Percentiles rank a stretch among this genome's conserved stretches.
These are phyloP conservation scores for Neonectria faginata DNA, from an alignment of 2,329 filamentous ascomycete genomes.

Conservation along the genomic window DNA sequence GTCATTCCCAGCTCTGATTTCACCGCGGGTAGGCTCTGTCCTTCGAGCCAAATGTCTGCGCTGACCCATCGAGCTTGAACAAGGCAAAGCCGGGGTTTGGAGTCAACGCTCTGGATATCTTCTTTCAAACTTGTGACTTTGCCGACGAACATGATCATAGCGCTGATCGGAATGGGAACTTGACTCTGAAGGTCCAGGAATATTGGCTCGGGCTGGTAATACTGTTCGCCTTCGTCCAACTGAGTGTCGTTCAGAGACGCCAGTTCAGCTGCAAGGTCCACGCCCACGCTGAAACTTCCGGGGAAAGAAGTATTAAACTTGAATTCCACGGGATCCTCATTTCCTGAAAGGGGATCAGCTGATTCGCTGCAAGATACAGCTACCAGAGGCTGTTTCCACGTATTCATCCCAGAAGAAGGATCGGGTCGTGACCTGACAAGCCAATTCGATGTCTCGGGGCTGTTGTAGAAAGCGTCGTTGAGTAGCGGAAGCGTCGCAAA, in stretches of 20 bases:
- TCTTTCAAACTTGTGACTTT: neutral
- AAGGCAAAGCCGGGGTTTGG: constrained; percentile 10
- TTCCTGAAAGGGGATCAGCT: neutral
- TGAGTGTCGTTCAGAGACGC: neutral
- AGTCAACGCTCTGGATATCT: too few relatives aligned
- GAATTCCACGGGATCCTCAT: neutral
- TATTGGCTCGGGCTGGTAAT: neutral
- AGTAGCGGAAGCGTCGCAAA: neutral
- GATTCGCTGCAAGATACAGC: constrained; percentile 3
- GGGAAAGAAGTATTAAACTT: neutral
- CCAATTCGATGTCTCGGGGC: neutral
- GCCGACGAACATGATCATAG: constrained; percentile 1
- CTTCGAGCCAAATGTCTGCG: constrained; percentile 10
- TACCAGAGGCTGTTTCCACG: constrained; percentile 18
- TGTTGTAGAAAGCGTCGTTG: neutral
- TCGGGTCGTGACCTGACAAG: constrained; percentile 2
- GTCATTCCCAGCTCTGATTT: neutral
- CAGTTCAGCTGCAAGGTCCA: neutral
- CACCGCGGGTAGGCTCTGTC: neutral
- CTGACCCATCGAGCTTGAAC: constrained; percentile 19
- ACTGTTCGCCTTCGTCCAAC: neutral
- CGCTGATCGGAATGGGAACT: constrained; percentile 3
- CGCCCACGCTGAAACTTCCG: neutral
- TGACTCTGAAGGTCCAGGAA: constrained; percentile 2
- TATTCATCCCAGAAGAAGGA: neutral